Conservation (phyloP, 371 early-diverging fungal genomes). For the Smittium culicis region DNA sequence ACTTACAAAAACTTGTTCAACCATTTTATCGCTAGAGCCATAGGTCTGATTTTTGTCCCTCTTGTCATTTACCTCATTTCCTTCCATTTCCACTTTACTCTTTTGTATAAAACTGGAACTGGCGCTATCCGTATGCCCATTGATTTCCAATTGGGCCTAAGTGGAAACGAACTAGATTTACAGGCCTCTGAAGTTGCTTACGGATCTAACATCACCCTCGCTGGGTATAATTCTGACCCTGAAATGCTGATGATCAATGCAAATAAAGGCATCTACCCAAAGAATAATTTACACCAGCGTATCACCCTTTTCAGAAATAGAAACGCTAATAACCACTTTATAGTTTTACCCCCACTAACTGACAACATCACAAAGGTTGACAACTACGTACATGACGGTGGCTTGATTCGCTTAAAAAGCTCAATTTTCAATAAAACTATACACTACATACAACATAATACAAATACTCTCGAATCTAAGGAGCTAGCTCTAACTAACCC, state of each 20-base stretch:
- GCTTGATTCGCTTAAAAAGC: neutral
- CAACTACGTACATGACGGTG: neutral
- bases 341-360: neutral
- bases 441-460: neutral
- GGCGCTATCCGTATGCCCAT: constrained; percentile 98
- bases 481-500: neutral
- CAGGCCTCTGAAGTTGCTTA: constrained; percentile 86
- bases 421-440: neutral
- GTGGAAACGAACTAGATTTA: constrained; percentile 43
- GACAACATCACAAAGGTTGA: neutral
- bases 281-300: neutral
- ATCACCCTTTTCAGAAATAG: neutral
- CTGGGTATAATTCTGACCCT: neutral
- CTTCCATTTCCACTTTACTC: constrained; percentile 82
- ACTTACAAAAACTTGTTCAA: constrained; percentile 32
- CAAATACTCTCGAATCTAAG: neutral
- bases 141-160: constrained; percentile 82
- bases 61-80: constrained; percentile 61
- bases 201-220: constrained; percentile 57
- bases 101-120: constrained; percentile 69
- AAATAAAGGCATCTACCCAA: neutral
- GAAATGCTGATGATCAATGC: neutral
- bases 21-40: constrained; percentile 67
- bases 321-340: neutral
- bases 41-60: constrained; percentile 79